Percentiles rank a stretch among this genome's conserved stretches.
Evolutionary conservation across 2,329 filamentous ascomycete genomes (phyloP).

Genomic region (Rutstroemia sp.): DNA sequence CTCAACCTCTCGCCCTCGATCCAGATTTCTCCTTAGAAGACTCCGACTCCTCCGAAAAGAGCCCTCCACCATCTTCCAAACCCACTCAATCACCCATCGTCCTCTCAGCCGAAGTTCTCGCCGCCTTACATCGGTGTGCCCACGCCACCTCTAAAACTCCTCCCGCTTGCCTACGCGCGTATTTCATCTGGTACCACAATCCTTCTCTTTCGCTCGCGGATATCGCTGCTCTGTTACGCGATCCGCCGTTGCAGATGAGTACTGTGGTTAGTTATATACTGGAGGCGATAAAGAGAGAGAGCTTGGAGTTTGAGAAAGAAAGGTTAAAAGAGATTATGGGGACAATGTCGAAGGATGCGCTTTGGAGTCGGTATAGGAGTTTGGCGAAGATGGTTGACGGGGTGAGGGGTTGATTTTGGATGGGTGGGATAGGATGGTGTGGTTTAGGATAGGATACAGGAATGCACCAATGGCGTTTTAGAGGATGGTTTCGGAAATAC

Average conservation of each 20-base stretch:
- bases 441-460: too few species aligned
- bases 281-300: conserved; percentile 43
- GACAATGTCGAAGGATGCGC: background rate
- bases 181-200: conserved; percentile 56
- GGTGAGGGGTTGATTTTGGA: background rate
- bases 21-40: conserved; percentile 10
- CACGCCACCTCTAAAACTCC: conserved; percentile 12
- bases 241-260: conserved; percentile 48
- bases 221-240: conserved; percentile 49
- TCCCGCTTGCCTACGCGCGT: conserved; percentile 43
- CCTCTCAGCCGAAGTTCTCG: conserved; percentile 22
- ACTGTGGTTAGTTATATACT: conserved; percentile 56
- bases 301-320: conserved; percentile 40
- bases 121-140: conserved; percentile 13
- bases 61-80: background rate
- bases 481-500: too few species aligned
- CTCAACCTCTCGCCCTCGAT: conserved; percentile 24
- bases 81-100: conserved; percentile 11
- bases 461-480: too few species aligned
- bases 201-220: conserved; percentile 39
- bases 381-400: background rate
- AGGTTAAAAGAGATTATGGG: conserved; percentile 39
- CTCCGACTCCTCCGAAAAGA: background rate
- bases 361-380: conserved; percentile 1
- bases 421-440: background rate